Conservation (phyloP, 2,329 filamentous ascomycete species). For the Fusarium armeniacum region DNA sequence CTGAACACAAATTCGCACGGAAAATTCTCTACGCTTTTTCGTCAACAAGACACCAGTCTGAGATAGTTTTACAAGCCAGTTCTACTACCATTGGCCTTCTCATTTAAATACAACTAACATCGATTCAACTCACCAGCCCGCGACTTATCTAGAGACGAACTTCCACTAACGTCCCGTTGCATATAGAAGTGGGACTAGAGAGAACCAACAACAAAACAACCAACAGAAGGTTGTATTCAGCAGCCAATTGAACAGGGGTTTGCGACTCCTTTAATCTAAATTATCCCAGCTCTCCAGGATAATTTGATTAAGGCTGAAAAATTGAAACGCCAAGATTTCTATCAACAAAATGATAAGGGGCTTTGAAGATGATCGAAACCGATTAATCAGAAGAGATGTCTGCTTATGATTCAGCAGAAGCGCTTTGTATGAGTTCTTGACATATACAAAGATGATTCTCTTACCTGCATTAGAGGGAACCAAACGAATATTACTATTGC, state of each 20-base stretch:
- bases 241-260: background rate
- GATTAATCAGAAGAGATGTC: background rate
- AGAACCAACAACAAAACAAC: background rate
- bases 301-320: background rate
- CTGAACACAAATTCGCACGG: background rate
- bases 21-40: background rate
- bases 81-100: too few species aligned
- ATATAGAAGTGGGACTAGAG: background rate
- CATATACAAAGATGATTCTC: too few species aligned
- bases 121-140: background rate
- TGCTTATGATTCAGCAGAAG: too few species aligned
- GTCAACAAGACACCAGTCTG: background rate
- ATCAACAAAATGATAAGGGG: background rate
- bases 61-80: background rate
- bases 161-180: background rate
- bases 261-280: background rate
- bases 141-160: background rate
- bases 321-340: background rate
- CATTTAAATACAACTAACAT: too few species aligned
- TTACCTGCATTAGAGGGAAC: too few species aligned
- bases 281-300: background rate
- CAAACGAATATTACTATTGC: too few species aligned
- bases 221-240: background rate
- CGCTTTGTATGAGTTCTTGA: too few species aligned
- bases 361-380: background rate